Percentiles rank a stretch among this genome's conserved stretches.
phyloP scores from a whole-genome alignment of 257 asterid species.

The Mitragyna speciosa region DNA sequence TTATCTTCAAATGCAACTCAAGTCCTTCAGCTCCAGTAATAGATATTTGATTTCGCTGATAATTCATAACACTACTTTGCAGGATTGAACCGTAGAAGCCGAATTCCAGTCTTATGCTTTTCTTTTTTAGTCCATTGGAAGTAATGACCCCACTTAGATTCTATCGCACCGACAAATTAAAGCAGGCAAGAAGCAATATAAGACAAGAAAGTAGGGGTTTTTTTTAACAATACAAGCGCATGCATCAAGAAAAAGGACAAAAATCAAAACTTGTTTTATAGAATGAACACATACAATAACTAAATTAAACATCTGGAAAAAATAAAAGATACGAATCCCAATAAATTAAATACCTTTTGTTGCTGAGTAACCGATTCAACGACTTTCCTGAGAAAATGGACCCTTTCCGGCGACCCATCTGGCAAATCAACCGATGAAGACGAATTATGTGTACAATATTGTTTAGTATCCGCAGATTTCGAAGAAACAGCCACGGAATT shows the following conservation, averaged over 20 bases:
- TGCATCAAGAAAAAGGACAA: neutral
- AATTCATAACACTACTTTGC: too few species aligned
- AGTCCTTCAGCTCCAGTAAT: neutral
- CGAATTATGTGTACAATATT: conserved; percentile 23
- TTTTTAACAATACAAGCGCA: neutral
- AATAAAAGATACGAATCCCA: neutral
- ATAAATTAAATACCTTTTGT: conserved; percentile 44
- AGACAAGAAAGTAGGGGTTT: neutral
- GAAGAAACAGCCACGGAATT: conserved; percentile 20
- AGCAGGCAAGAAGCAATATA: neutral
- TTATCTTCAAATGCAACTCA: neutral
- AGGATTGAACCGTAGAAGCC: too few species aligned
- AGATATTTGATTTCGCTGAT: neutral
- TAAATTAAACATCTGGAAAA: neutral
- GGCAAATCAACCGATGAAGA: conserved; percentile 28
- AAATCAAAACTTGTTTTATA: neutral
- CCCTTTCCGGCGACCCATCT: conserved; percentile 36
- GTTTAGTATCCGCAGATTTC: neutral
- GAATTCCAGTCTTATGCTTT: too few species aligned
- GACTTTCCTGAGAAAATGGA: conserved; percentile 34
- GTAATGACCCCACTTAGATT: neutral
- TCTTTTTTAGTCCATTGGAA: neutral
- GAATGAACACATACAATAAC: neutral
- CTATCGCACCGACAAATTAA: neutral
- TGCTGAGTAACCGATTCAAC: conserved; percentile 29